Conservation (phyloP, 2,329 filamentous ascomycete genomes). For the Lanzia echinophila region DNA sequence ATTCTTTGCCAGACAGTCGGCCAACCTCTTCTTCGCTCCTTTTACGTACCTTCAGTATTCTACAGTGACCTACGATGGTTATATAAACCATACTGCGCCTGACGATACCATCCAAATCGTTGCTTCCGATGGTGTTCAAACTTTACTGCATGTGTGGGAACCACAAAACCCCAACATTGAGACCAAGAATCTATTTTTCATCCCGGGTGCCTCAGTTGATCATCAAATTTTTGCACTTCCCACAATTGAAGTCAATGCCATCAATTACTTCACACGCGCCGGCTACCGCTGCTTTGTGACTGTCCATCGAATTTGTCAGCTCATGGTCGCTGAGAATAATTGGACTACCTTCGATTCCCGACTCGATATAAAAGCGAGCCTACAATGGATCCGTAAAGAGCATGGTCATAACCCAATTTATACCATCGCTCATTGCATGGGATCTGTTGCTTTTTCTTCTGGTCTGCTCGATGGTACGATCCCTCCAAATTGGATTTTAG, state of each 20-base stretch:
- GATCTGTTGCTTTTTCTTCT: slow-evolving; percentile 49
- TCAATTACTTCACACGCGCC: slow-evolving; percentile 54
- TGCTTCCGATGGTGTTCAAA: slow-evolving; percentile 46
- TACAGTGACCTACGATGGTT: slow-evolving; percentile 40
- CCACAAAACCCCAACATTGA: slow-evolving; percentile 33
- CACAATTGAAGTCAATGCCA: slow-evolving; percentile 55
- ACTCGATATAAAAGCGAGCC: slow-evolving; percentile 50
- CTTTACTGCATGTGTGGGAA: slow-evolving; percentile 52
- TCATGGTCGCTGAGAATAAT: slow-evolving; percentile 42
- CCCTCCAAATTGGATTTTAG: slow-evolving; percentile 48
- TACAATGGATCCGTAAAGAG: slow-evolving; percentile 44
- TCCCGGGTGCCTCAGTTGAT: slow-evolving; percentile 57
- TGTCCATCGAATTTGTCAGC: slow-evolving; percentile 51
- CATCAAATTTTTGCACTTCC: slow-evolving; percentile 57
- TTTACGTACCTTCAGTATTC: slow-evolving; percentile 52
- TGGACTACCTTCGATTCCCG: slow-evolving; percentile 56
- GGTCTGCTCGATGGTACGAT: slow-evolving; percentile 59
- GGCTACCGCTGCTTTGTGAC: slow-evolving; percentile 55
- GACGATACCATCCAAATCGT: slow-evolving; percentile 39
- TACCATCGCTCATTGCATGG: slow-evolving; percentile 57
- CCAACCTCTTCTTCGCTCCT: slow-evolving; percentile 47
- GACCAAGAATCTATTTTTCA: slow-evolving; percentile 49
- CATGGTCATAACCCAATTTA: slow-evolving; percentile 41
- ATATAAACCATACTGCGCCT: slow-evolving; percentile 45
- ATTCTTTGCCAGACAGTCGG: slow-evolving; percentile 49